A percentile compares a stretch with the other conserved stretches of the same genome.
phyloP scores from a whole-genome alignment of 2,329 filamentous ascomycete species.

The Celoporthe dispersa region DNA sequence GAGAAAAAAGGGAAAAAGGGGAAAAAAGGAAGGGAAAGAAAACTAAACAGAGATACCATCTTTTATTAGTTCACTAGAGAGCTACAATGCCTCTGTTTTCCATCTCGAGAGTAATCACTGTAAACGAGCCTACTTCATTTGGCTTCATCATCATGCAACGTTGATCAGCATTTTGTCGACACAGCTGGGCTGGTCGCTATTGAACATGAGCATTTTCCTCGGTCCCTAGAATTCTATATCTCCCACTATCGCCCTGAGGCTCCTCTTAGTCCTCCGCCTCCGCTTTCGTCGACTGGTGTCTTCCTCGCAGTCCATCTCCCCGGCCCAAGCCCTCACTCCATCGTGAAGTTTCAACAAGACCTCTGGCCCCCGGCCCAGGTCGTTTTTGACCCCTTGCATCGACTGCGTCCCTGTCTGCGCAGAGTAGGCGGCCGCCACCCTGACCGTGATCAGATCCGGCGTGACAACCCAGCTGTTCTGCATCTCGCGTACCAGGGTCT shows the following conservation, averaged over 20 bases:
- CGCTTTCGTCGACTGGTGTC: not conserved
- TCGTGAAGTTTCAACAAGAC: constrained; percentile 9
- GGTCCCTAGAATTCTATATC: not conserved
- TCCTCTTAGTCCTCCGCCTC: constrained; percentile 6
- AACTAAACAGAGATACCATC: not conserved
- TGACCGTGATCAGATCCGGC: constrained; percentile 42
- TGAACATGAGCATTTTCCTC: not conserved
- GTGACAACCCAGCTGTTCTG: constrained; percentile 48
- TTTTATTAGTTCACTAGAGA: not conserved
- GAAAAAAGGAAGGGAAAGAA: not conserved
- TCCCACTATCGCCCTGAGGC: not conserved
- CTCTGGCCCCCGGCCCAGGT: constrained; percentile 27
- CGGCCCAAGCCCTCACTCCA: constrained; percentile 18
- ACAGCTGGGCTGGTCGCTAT: not conserved
- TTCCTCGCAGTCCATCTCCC: constrained; percentile 9
- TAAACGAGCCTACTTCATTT: no score
- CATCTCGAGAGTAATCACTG: no score
- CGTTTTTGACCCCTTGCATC: constrained; percentile 40
- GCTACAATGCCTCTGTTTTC: not conserved
- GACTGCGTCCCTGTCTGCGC: constrained; percentile 41
- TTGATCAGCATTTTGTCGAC: not conserved
- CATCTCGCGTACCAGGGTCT: constrained; percentile 51
- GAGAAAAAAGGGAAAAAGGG: not conserved
- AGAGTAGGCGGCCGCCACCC: constrained; percentile 41
- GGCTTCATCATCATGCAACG: no score